These are phyloP conservation scores for Bacidia rubella DNA, from an alignment of 495 filamentous ascomycete genomes.

Conservation along the genomic window DNA sequence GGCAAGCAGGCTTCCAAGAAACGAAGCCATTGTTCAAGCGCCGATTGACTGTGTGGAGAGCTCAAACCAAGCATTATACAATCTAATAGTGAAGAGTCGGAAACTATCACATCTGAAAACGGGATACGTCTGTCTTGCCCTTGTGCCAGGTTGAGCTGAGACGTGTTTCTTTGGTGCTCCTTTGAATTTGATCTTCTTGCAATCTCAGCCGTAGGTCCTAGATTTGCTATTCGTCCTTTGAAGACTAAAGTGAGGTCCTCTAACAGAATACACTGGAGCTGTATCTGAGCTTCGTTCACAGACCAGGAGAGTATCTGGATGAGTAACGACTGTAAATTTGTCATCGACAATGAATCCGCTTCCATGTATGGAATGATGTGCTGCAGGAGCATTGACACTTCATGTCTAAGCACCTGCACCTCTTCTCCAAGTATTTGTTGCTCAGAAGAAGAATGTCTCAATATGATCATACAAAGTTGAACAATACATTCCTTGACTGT, in stretches of 20 bases:
- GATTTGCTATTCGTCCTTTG: constrained; percentile 45
- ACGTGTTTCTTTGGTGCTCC: constrained; percentile 33
- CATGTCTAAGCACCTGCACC: neutral
- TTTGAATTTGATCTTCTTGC: constrained; percentile 32
- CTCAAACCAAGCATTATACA: constrained; percentile 75
- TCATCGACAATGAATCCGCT: neutral
- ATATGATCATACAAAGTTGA: neutral
- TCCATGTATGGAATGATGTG: neutral
- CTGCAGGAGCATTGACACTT: neutral
- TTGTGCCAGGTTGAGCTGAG: constrained; percentile 34
- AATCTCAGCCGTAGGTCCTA: constrained; percentile 15
- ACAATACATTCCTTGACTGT: neutral
- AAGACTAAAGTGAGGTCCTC: constrained; percentile 61
- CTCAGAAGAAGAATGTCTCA: neutral
- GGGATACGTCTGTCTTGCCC: constrained; percentile 30
- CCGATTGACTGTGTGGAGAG: constrained; percentile 54
- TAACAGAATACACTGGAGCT: constrained; percentile 60
- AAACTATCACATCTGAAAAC: constrained; percentile 28
- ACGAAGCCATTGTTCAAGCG: constrained; percentile 80
- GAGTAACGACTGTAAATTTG: constrained; percentile 36
- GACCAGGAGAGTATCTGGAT: constrained; percentile 55
- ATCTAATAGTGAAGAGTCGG: constrained; percentile 64
- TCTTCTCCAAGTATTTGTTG: neutral
- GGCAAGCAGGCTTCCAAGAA: constrained; percentile 79
- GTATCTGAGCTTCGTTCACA: constrained; percentile 45